These are phyloP conservation scores for Penicillium maclennaniae DNA, from an alignment of 495 filamentous ascomycete genomes.

Conservation along the genomic window DNA sequence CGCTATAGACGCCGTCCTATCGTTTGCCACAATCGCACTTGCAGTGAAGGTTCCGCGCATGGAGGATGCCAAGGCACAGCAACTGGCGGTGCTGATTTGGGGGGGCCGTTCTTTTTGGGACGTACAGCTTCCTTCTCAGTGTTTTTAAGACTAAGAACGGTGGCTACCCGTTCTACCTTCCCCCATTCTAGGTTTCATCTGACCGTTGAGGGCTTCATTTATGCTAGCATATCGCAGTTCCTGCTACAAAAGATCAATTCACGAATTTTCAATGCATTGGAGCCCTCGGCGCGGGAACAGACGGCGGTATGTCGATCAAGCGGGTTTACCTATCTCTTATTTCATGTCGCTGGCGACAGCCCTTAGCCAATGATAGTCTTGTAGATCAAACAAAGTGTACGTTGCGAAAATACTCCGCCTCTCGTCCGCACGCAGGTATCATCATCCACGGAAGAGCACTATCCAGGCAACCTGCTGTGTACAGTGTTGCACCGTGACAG, in stretches of 20 bases:
- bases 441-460: neutral
- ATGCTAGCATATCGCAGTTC: too few species aligned
- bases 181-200: conserved; percentile 63
- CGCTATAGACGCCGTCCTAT: conserved; percentile 76
- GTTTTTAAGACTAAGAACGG: conserved; percentile 93
- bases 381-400: conserved; percentile 7
- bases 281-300: neutral
- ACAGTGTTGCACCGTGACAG: too few species aligned
- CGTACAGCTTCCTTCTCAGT: conserved; percentile 92
- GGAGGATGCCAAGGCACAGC: conserved; percentile 69
- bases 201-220: neutral
- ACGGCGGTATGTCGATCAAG: neutral
- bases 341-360: conserved; percentile 19
- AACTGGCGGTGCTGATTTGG: conserved; percentile 81
- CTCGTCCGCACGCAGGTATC: neutral
- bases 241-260: too few species aligned
- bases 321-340: neutral
- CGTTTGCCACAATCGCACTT: conserved; percentile 84
- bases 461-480: neutral
- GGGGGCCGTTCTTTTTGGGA: conserved; percentile 68
- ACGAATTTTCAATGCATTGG: neutral
- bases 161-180: conserved; percentile 90
- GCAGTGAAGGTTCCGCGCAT: conserved; percentile 90
- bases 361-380: conserved; percentile 11
- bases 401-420: neutral